Percentiles rank a stretch among this genome's conserved stretches.
Conservation (phyloP, 1,139 yeast genomes). For the Kazachstania sp. region DNA sequence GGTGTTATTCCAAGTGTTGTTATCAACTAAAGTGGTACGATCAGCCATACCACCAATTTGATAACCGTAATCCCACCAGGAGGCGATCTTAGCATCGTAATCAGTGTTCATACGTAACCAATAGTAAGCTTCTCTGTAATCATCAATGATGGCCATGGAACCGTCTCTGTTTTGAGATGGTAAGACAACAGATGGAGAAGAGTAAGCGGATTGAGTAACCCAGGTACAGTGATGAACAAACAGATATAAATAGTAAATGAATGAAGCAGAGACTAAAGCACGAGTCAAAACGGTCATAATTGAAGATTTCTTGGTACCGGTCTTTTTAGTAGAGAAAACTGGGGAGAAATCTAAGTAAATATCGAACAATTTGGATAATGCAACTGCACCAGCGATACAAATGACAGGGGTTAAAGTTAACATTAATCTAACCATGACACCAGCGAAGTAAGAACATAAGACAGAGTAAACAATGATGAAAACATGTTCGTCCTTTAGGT, state of each 20-base stretch:
- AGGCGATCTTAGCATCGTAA: constrained; percentile 91
- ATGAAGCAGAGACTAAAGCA: constrained; percentile 56
- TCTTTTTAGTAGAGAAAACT: constrained; percentile 12
- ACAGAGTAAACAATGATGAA: constrained; percentile 87
- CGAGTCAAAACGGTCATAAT: constrained; percentile 13
- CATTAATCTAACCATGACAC: constrained; percentile 98
- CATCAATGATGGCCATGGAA: constrained; percentile 77
- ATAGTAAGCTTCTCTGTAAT: constrained; percentile 96
- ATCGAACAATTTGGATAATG: constrained; percentile 77
- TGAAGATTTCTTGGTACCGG: not conserved
- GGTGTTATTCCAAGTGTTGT: constrained; percentile 99
- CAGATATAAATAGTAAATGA: constrained; percentile 63
- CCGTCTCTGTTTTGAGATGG: constrained; percentile 82
- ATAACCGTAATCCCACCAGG: constrained; percentile 99
- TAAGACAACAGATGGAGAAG: constrained; percentile 95
- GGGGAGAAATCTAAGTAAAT: constrained; percentile 65
- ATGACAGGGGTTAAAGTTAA: constrained; percentile 92
- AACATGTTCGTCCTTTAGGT: constrained; percentile 83
- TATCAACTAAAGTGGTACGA: constrained; percentile 94
- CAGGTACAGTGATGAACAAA: constrained; percentile 95
- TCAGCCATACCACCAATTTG: constrained; percentile 99
- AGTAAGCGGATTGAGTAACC: constrained; percentile 93
- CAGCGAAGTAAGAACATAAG: constrained; percentile 93
- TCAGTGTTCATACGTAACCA: constrained; percentile 98
- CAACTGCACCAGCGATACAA: constrained; percentile 85